Conservation (phyloP, 2,329 filamentous ascomycete genomes). For the Arthrinium phaeospermum region DNA sequence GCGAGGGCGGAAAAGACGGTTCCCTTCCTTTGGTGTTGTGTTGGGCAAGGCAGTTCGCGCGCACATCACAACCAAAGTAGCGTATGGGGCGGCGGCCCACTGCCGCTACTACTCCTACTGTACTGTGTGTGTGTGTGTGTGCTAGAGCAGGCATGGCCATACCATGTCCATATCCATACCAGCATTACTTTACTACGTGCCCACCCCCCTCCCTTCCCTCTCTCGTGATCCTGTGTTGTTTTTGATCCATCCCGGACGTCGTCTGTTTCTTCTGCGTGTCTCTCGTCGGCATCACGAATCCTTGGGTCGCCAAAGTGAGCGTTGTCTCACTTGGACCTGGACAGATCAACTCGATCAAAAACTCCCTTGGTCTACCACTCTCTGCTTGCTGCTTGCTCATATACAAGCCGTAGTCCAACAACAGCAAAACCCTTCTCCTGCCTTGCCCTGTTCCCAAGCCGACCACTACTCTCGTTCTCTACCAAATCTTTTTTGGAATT, state of each 20-base stretch:
- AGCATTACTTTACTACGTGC: conserved; percentile 40
- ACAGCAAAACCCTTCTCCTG: conserved; percentile 23
- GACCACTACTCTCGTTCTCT: conserved; percentile 39
- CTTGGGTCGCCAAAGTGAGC: conserved; percentile 35
- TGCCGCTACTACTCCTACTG: conserved; percentile 6
- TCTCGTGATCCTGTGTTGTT: conserved; percentile 39
- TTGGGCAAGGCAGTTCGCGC: conserved; percentile 17
- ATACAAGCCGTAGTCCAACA: conserved; percentile 35
- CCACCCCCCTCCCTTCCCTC: conserved; percentile 41
- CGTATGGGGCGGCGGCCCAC: conserved; percentile 16
- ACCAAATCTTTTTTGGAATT: conserved; percentile 27
- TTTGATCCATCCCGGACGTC: conserved; percentile 39
- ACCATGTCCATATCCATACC: conserved; percentile 31
- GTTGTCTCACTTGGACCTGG: conserved; percentile 40
- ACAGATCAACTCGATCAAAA: conserved; percentile 22
- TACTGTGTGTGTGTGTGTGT: not conserved
- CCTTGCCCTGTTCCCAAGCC: conserved; percentile 31
- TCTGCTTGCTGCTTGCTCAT: conserved; percentile 34
- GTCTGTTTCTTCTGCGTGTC: conserved; percentile 34
- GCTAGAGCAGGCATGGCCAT: not conserved
- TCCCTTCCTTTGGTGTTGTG: conserved; percentile 7
- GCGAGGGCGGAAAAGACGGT: conserved; percentile 16
- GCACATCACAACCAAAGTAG: conserved; percentile 13
- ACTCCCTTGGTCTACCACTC: conserved; percentile 27
- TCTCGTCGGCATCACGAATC: conserved; percentile 36